These are phyloP conservation scores for Dalbergia oliveri DNA, from an alignment of 306 rosid species.

Conservation along the genomic window DNA sequence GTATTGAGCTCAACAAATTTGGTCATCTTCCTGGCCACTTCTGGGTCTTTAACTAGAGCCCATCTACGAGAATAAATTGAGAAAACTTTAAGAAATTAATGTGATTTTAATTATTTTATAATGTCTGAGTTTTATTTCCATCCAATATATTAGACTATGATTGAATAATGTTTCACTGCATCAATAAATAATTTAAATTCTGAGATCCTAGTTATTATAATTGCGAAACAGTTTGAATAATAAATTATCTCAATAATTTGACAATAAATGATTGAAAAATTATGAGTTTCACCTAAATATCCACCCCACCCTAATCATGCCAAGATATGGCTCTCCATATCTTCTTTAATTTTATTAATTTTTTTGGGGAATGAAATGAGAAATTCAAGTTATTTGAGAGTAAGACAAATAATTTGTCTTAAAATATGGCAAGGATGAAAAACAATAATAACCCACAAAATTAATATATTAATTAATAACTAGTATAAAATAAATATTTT, in stretches of 20 bases:
- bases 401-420: too few relatives aligned
- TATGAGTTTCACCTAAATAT: background rate
- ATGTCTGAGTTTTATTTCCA: background rate
- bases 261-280: background rate
- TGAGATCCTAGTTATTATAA: background rate
- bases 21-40: conserved; percentile 77
- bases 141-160: background rate
- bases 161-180: background rate
- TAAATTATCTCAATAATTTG: background rate
- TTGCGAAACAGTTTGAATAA: background rate
- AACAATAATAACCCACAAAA: too few relatives aligned
- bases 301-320: conserved; percentile 1
- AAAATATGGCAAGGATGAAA: too few relatives aligned
- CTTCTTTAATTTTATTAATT: background rate
- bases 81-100: background rate
- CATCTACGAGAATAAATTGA: conserved; percentile 57
- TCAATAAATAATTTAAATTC: background rate
- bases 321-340: background rate
- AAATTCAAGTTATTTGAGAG: too few relatives aligned
- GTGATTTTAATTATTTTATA: background rate
- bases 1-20: conserved; percentile 78
- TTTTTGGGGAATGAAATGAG: background rate
- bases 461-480: too few relatives aligned
- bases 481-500: too few relatives aligned
- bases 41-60: conserved; percentile 84